Evolutionary conservation across 345 rosid species (phyloP).

Genomic region (Angophora floribunda): DNA sequence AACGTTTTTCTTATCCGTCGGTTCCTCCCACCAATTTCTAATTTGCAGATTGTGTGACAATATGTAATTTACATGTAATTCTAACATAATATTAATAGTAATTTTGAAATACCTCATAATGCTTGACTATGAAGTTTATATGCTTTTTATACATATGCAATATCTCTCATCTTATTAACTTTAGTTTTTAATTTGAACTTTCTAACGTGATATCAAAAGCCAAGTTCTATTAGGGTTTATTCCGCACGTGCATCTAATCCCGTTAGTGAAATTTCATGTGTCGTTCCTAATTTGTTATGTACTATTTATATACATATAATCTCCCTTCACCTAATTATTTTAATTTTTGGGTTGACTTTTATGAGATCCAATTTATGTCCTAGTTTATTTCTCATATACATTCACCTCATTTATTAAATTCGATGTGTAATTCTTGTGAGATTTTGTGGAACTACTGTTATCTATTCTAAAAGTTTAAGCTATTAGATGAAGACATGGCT

Average conservation of each 20-base stretch:
- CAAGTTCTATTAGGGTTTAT: not conserved
- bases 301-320: not conserved
- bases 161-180: accelerated
- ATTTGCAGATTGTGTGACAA: not conserved
- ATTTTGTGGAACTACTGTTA: too few species aligned
- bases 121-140: not conserved
- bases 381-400: not conserved
- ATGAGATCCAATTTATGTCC: not conserved
- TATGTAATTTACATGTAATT: not conserved
- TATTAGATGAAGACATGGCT: too few species aligned
- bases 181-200: not conserved
- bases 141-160: accelerated
- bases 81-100: not conserved
- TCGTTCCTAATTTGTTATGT: not conserved
- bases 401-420: not conserved
- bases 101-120: not conserved
- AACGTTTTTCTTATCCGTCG: not conserved
- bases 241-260: not conserved
- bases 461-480: too few species aligned
- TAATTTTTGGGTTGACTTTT: not conserved
- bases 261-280: not conserved
- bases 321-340: not conserved
- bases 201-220: accelerated
- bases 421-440: not conserved
- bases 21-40: not conserved